Base-by-base conservation (phyloP, 768 basidiomycete genomes). In the Solioccasus polychromus region DNA sequence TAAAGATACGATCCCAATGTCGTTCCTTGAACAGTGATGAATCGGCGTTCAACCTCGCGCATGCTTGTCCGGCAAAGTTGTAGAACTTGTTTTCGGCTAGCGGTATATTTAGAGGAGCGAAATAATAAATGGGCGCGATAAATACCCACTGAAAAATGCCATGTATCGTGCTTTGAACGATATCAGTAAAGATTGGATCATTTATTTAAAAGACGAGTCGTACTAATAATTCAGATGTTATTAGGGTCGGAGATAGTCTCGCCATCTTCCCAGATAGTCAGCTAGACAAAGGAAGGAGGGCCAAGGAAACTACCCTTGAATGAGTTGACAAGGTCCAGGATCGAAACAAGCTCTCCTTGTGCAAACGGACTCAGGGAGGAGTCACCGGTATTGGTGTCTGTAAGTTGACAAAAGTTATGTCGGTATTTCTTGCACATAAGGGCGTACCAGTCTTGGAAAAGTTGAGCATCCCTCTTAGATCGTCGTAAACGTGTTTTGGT, bases 51-150 rank as follows among this genome's bases (percentile, higher is more conserved):
- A 75, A 52, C 24, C 71, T 68, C 7, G 70, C 70, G 29, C 59
- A 58, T 18, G 59, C 56, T 48, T 72, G 63, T 3, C 72, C 73
- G 28, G 66, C 51, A 26, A 66, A 70, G 36, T 73, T 67, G 17
- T 63, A 26, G 35, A 71, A 69, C 49, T 31, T n/a, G 45, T 67
- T 70, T 19, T 15, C 7, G 32, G 23, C 41, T 44, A 11, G 17
- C 28, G 14, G 17, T 23, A 2, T 15, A 14, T 23, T 3, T 28
- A 29, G 6, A 11, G 5, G 6, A 15, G 30, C n/a, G 8, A 12
- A 35, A n/a, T 19, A 10, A 12, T 12, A 12, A 25, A 30, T 26
- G 4, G 11, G 14, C 10, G 24, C 18, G 29, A n/a, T 24, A 14
- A 12, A 18, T 7, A 14, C 25, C 29, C 35, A 25, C 42, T 18